Conservation (phyloP, 2,329 filamentous ascomycete species). For the Fusarium sp. region DNA sequence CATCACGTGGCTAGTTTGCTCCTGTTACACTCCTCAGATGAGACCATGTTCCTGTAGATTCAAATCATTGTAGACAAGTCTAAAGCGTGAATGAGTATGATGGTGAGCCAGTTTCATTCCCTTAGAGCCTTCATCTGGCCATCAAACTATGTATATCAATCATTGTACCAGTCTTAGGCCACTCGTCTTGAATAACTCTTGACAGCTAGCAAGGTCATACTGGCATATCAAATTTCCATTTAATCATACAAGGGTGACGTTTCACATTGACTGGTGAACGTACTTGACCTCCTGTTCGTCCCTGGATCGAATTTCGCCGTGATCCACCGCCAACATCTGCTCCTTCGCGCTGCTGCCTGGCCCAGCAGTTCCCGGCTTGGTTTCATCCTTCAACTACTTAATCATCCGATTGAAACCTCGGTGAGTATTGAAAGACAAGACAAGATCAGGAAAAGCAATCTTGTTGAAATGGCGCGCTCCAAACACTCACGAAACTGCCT, state of each 20-base stretch:
- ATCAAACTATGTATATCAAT: not conserved
- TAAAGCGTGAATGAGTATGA: not conserved
- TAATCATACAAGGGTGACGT: not conserved
- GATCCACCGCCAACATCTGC: not conserved
- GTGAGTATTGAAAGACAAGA: not conserved
- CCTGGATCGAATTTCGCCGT: not conserved
- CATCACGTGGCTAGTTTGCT: not conserved
- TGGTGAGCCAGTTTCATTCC: not conserved
- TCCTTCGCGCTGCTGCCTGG: not conserved
- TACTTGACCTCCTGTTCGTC: not conserved
- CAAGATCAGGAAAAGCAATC: not conserved
- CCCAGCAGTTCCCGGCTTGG: not conserved
- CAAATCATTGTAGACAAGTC: not conserved
- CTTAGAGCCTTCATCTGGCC: not conserved
- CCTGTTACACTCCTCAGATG: not conserved
- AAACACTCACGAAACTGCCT: not conserved
- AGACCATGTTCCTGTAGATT: not conserved
- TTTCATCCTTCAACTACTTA: not conserved
- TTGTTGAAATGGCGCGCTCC: not conserved
- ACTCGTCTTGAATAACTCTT: not conserved
- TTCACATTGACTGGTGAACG: not conserved
- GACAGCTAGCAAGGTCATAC: not conserved
- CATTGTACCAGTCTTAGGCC: not conserved
- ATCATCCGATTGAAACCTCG: not conserved
- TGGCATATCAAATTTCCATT: not conserved